These are phyloP conservation scores for Globisporangium irregulare DNA, from an alignment of 352 stramenopile species.

Conservation along the genomic window DNA sequence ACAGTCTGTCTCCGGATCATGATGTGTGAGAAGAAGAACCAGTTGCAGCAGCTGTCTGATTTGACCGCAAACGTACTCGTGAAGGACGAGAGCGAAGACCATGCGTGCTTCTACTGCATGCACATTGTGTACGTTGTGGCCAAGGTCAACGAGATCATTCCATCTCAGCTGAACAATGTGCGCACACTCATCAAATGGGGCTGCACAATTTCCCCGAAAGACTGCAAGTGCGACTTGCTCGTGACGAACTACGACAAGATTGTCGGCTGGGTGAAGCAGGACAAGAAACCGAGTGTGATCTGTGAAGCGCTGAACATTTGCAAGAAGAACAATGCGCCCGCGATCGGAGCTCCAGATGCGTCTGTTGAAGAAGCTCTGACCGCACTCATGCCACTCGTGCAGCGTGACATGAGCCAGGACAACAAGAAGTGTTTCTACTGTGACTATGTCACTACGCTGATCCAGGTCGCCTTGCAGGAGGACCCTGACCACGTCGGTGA, in stretches of 20 bases:
- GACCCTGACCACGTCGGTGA: constrained; percentile 49
- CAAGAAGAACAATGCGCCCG: constrained; percentile 4
- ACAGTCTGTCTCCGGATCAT: constrained; percentile 52
- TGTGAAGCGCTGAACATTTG: constrained; percentile 17
- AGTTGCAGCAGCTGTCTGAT: constrained; percentile 4
- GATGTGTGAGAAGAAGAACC: constrained; percentile 44
- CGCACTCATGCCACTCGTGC: constrained; percentile 4
- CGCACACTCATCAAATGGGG: constrained; percentile 7
- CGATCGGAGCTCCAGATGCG: constrained; percentile 4
- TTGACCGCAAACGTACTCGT: constrained; percentile 2
- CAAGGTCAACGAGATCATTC: constrained; percentile 12
- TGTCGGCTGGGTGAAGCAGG: constrained; percentile 8
- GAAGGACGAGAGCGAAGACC: background rate
- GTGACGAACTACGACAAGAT: constrained; percentile 20
- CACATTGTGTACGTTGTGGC: constrained; percentile 9
- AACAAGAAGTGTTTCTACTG: constrained; percentile 54
- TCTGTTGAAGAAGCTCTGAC: constrained; percentile 14
- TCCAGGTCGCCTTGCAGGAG: constrained; percentile 56
- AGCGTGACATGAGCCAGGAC: constrained; percentile 1
- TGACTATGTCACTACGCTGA: constrained; percentile 53
- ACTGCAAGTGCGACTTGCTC: constrained; percentile 19
- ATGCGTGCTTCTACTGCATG: constrained; percentile 16
- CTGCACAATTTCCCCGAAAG: constrained; percentile 14
- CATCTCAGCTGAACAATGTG: constrained; percentile 11
- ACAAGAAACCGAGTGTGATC: constrained; percentile 13